Evolutionary conservation across 164 flowering plant species (phyloP).

Genomic region (Chimonanthus praecox): DNA sequence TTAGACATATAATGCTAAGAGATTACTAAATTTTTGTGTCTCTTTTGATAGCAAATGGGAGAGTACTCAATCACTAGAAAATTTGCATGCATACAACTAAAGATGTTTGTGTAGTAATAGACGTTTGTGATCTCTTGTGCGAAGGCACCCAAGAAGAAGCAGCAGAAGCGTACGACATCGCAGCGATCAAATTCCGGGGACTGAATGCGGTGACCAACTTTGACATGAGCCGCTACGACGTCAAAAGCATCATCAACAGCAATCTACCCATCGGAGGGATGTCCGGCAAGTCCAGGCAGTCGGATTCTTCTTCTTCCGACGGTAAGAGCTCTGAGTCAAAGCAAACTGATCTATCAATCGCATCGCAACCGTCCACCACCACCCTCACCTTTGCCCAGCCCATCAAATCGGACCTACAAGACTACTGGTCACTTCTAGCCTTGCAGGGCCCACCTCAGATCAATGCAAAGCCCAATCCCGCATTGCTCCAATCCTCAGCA

Average conservation of each 20-base stretch:
- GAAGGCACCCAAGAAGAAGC: constrained; percentile 86
- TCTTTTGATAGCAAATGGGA: no score
- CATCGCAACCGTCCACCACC: constrained; percentile 18
- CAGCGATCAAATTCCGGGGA: constrained; percentile 81
- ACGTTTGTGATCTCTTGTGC: not conserved
- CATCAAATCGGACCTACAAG: constrained; percentile 20
- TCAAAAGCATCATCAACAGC: constrained; percentile 58
- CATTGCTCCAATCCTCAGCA: not conserved
- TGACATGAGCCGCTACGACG: constrained; percentile 79
- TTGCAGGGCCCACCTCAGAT: constrained; percentile 17
- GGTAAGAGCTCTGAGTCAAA: constrained; percentile 21
- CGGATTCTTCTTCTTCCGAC: constrained; percentile 32
- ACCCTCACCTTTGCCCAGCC: constrained; percentile 29
- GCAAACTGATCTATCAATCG: constrained; percentile 15
- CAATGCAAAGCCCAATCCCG: not conserved
- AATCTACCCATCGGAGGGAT: constrained; percentile 71
- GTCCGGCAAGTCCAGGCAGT: constrained; percentile 29
- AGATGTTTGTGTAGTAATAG: no score
- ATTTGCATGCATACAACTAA: no score
- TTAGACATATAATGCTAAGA: no score
- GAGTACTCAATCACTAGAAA: no score
- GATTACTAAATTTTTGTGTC: no score
- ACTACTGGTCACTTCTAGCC: constrained; percentile 22
- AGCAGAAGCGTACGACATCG: constrained; percentile 87
- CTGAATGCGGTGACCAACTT: constrained; percentile 82